These are phyloP conservation scores for Pterocarpus santalinus DNA, from an alignment of 306 rosid genomes.

Conservation along the genomic window DNA sequence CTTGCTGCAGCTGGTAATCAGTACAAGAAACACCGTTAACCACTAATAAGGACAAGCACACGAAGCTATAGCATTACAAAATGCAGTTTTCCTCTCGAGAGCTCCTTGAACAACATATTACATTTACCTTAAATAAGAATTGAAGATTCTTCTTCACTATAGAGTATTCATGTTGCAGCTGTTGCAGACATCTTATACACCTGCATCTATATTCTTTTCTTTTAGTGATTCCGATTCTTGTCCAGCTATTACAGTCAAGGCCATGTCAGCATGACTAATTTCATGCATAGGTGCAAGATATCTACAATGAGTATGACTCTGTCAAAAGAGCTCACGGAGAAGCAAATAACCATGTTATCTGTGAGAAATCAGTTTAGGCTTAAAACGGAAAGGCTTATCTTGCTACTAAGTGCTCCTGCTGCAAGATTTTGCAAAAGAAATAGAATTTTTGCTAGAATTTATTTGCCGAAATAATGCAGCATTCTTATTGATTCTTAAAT, in stretches of 20 bases:
- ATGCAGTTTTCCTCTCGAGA: not conserved
- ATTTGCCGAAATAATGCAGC: too few species aligned
- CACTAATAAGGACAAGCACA: not conserved
- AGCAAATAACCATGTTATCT: too few species aligned
- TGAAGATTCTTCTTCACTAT: conserved; percentile 64
- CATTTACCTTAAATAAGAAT: conserved; percentile 62
- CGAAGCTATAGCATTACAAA: not conserved
- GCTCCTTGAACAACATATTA: not conserved
- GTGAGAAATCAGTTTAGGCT: too few species aligned
- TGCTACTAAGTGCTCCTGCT: too few species aligned
- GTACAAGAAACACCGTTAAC: conserved; percentile 15
- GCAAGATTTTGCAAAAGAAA: too few species aligned
- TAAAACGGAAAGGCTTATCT: too few species aligned
- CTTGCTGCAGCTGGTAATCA: conserved; percentile 65
- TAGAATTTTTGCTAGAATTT: too few species aligned
- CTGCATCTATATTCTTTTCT: conserved; percentile 48
- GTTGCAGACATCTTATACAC: conserved; percentile 74
- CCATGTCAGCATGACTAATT: not conserved
- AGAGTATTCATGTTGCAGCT: conserved; percentile 66
- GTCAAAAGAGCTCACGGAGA: too few species aligned
- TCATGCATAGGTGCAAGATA: not conserved
- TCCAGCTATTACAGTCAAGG: conserved; percentile 1
- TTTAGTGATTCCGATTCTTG: not conserved
- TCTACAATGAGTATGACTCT: too few species aligned
- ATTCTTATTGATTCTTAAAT: too few species aligned